Evolutionary conservation across 306 rosid genomes (phyloP), one percentile per base, ranked within the genome.

Genomic region (Cajanus cajan): DNA sequence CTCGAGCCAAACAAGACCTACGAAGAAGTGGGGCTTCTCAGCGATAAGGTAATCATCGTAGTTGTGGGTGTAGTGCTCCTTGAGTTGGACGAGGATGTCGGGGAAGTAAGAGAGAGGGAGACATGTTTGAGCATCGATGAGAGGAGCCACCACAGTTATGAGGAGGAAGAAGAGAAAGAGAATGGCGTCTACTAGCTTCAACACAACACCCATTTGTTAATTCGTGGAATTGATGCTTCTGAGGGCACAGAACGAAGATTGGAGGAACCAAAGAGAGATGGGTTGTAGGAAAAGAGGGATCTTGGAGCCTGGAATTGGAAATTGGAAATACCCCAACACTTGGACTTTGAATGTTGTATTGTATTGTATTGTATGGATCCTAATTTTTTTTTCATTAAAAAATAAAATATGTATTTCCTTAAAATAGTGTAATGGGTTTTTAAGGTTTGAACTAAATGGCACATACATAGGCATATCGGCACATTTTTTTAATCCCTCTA

Each of bases 1-100:
- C 85, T 92, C 93, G 7, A 85, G 82, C 95, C 92, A 92, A 66
- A 89, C 73, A 10, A 94, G 78, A 0, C 95, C 98, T 3, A 88
- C 82, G 37, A 89, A 85, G 72, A 95, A 95, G 66, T 74, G 80
- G 6, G 97, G 97, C 76, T 87, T 84, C 40, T 92, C 89, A 5
- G 50, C 37, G 31, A 86, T 33, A 10, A 90, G 72, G 70, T 95
- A 92, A 57, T 94, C 92, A 2, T 68, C 90, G 7, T 54, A 95
- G 68, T 85, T 85, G 22, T 70, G 37, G 2, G 61, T 18, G 80
- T 87, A 92, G 83, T 90, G 85, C 1, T 18, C 33, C 77, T 88
- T 90, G 5, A 88, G 79, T 24, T 87, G 80, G 12, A 88, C 43
- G 8, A 92, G 71, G 4, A 78, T 18, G 5, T 86, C 82, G 0